A percentile compares a stretch with the other conserved stretches of the same genome.
phyloP scores from a whole-genome alignment of 2,329 filamentous ascomycete genomes.

The Monilinia fructigena region DNA sequence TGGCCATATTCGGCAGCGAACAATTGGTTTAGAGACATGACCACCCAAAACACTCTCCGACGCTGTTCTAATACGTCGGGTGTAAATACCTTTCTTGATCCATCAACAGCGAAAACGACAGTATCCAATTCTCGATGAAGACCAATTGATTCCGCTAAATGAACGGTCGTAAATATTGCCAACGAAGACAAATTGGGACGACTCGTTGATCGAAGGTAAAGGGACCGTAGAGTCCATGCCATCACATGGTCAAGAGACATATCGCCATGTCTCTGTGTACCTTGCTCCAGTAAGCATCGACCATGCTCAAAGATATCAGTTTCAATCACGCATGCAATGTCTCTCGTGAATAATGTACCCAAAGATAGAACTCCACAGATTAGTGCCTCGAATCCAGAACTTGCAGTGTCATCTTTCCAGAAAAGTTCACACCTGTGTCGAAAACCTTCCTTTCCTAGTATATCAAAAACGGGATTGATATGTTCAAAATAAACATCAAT shows the following conservation, averaged over 20 bases:
- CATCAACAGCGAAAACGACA: slow-evolving; percentile 21
- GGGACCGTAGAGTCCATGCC: slow-evolving; percentile 34
- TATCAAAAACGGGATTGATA: slow-evolving; percentile 40
- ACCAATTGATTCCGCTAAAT: slow-evolving; percentile 37
- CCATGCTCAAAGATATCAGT: slow-evolving; percentile 34
- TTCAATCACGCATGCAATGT: slow-evolving; percentile 32
- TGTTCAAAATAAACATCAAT: slow-evolving; percentile 38
- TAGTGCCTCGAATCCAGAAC: slow-evolving; percentile 40
- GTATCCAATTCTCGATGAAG: slow-evolving; percentile 36
- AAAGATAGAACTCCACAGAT: slow-evolving; percentile 40
- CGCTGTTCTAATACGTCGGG: slow-evolving; percentile 26
- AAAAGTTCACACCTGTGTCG: slow-evolving; percentile 35
- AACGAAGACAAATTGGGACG: slow-evolving; percentile 36
- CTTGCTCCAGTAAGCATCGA: slow-evolving; percentile 32
- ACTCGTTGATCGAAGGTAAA: slow-evolving; percentile 37
- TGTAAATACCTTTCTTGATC: slow-evolving; percentile 19
- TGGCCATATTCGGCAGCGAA: slow-evolving; percentile 32
- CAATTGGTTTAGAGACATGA: slow-evolving; percentile 29
- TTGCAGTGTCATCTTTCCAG: slow-evolving; percentile 37
- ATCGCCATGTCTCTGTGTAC: slow-evolving; percentile 23
- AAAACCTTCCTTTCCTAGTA: slow-evolving; percentile 38
- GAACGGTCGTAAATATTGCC: slow-evolving; percentile 33
- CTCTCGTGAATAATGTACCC: slow-evolving; percentile 40
- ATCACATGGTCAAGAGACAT: slow-evolving; percentile 30
- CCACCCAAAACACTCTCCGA: slow-evolving; percentile 32